phyloP scores from a whole-genome alignment of 2,329 filamentous ascomycete species.

The Teratosphaeriaceae sp. region DNA sequence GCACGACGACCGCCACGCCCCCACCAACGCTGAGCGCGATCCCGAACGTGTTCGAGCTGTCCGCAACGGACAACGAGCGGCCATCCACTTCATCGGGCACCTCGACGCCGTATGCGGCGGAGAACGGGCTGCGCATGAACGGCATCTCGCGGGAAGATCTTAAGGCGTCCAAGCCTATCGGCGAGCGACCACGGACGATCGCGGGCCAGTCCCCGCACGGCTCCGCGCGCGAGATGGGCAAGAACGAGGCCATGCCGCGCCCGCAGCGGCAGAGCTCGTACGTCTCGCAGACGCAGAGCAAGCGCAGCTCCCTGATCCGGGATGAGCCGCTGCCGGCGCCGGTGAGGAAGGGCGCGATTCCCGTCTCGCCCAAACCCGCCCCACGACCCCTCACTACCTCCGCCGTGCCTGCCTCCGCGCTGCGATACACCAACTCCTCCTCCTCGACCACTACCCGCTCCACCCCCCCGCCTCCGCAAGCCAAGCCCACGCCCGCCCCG shows the following conservation, averaged over 20 bases:
- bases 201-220: slow-evolving; percentile 9
- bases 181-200: slow-evolving; percentile 22
- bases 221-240: slow-evolving; percentile 4
- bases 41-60: slow-evolving; percentile 20
- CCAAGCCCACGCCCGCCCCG: no score
- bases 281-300: background rate
- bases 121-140: slow-evolving; percentile 28
- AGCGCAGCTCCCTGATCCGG: slow-evolving; percentile 1
- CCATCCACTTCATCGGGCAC: slow-evolving; percentile 18
- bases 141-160: slow-evolving; percentile 21
- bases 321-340: background rate
- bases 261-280: slow-evolving; percentile 4
- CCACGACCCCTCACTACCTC: background rate
- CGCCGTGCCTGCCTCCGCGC: background rate
- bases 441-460: background rate
- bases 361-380: slow-evolving; percentile 3
- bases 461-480: background rate
- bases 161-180: slow-evolving; percentile 7
- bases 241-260: slow-evolving; percentile 5
- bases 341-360: slow-evolving; percentile 1
- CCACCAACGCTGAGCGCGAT: slow-evolving; percentile 6
- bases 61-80: slow-evolving; percentile 18
- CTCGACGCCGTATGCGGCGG: slow-evolving; percentile 14
- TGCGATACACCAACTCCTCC: background rate
- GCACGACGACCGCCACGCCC: slow-evolving; percentile 5